Base-by-base conservation (phyloP, 2,329 filamentous ascomycete species). In the Penicillium sp. region DNA sequence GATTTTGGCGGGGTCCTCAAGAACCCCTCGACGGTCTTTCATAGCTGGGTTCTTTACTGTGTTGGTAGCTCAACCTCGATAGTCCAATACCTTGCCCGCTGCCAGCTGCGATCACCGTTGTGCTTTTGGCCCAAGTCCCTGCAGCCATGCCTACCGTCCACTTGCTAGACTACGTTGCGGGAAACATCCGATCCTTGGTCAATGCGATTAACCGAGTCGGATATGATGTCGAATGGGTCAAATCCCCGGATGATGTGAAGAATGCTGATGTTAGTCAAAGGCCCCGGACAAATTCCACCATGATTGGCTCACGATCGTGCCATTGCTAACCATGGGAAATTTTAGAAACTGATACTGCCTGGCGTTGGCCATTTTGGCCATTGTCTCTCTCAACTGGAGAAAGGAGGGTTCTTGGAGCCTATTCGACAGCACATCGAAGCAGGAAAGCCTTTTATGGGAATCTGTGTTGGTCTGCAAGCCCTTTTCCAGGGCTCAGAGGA, bases 281-380 rank as follows among this genome's bases (percentile, higher is more conserved):
- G 7, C 21, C 13, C 13, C 46, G 23, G 13, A 38, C 21, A n/a
- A 53, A 27, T 33, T 44, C 1, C n/a, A 31, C 11, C 64, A 46
- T 43, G 6, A 3, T 36, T 21, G n/a, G 44, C 10, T n/a, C 51
- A 44, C 23, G 7, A 21, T 21, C 13, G 36, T 49, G 9, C 13
- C 44, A 16, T n/a, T 44, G 36, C 41, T 39, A 47, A 27, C 27
- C 36, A 36, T 59, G 49, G 63, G 23, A 23, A 43, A 61, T 53
- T 36, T n/a, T 73, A 96, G 88, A 95, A 88, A 84, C 85, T 99
- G 68, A 97, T 99, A 64, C 84, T 99, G 27, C 94, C 94, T 5
- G 94, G 94, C 59, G 94, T 99, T 61, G 94, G 94, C 67, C 93
- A 99, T 81, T 99, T 97, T 70, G 94, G 94, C 60, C 92, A 99